Percentiles rank a stretch among this genome's conserved stretches.
Evolutionary conservation across 2,329 filamentous ascomycete species (phyloP).

Genomic region (Davidsoniella virescens): DNA sequence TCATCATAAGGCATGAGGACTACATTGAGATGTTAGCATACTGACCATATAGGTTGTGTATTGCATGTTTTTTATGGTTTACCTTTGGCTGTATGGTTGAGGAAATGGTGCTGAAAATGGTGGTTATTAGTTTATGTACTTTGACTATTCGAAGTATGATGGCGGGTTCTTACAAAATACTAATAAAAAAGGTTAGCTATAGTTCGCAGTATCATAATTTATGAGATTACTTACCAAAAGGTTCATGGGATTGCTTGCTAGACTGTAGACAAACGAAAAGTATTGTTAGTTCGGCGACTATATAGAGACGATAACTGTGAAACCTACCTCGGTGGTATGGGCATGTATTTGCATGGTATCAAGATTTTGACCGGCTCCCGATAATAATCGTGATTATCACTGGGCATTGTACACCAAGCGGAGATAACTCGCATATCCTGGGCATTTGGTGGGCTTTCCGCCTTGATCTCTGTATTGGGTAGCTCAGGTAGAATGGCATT

Average conservation of each 20-base stretch:
- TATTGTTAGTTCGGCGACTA: background rate
- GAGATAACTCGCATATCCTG: conserved; percentile 8
- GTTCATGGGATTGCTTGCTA: conserved; percentile 64
- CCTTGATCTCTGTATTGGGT: conserved; percentile 5
- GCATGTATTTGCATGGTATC: conserved; percentile 32
- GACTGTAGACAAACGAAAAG: conserved; percentile 18
- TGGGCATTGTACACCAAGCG: conserved; percentile 10
- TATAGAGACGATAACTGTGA: background rate
- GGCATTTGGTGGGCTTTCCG: conserved; percentile 10
- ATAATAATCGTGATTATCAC: conserved; percentile 41
- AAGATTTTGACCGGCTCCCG: conserved; percentile 47
- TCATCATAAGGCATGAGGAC: conserved; percentile 35
- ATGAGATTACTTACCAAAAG: conserved; percentile 32
- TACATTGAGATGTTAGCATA: conserved; percentile 8
- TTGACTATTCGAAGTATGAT: background rate
- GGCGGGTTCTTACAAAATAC: conserved; percentile 29
- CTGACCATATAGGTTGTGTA: no score
- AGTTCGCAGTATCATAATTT: background rate
- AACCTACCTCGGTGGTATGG: conserved; percentile 28
- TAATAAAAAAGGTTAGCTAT: conserved; percentile 17
- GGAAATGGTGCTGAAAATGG: conserved; percentile 36
- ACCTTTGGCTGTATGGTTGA: conserved; percentile 63
- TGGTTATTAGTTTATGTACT: background rate
- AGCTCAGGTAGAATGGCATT: conserved; percentile 41
- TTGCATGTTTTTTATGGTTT: conserved; percentile 21